Conservation (phyloP, 1,139 yeast genomes). For the Protomyces inundatus region DNA sequence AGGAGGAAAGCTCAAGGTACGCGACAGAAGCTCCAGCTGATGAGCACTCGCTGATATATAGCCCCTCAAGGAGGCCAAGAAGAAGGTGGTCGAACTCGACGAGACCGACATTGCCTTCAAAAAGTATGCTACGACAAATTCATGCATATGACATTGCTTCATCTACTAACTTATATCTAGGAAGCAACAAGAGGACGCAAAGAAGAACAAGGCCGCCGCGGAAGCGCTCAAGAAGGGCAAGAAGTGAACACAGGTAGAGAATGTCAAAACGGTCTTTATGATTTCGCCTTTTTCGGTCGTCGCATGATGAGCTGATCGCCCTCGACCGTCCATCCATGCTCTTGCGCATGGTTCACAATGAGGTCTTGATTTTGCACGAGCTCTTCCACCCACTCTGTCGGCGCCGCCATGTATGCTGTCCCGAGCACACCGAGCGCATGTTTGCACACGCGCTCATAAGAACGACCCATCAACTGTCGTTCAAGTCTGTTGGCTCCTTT, state of each 20-base stretch:
- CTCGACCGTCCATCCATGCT: background rate
- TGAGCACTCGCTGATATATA: background rate
- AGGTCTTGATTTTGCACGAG: background rate
- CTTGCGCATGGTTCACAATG: background rate
- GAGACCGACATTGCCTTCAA: constrained; percentile 28
- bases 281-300: background rate
- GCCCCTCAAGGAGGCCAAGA: constrained; percentile 26
- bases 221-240: constrained; percentile 26
- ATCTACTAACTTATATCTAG: background rate
- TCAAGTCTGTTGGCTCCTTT: background rate
- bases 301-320: background rate
- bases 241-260: background rate
- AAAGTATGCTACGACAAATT: background rate
- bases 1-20: constrained; percentile 28
- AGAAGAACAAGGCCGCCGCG: constrained; percentile 22
- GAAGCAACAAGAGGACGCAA: constrained; percentile 27
- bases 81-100: constrained; percentile 19
- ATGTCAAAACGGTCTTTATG: background rate
- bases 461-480: background rate
- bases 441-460: background rate
- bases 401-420: background rate
- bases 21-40: background rate
- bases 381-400: background rate
- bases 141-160: background rate
- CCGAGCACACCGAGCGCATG: background rate